Evolutionary conservation across 768 basidiomycete species (phyloP).

Genomic region (Boletus pseudopeckii): DNA sequence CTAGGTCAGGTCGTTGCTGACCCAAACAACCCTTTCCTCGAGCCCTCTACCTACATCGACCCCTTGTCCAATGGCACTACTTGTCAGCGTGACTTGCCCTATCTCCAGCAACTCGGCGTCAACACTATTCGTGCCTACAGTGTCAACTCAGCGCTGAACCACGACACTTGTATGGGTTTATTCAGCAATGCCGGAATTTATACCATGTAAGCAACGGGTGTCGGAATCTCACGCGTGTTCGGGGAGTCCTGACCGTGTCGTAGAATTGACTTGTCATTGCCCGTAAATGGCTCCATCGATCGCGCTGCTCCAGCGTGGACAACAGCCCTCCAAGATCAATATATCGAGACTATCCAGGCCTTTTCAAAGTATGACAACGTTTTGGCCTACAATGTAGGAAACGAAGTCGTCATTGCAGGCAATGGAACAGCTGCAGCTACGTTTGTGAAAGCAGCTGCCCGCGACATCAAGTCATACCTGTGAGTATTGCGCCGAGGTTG

Average conservation of each 20-base stretch:
- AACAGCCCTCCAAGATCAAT: constrained; percentile 74
- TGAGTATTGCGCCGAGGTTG: constrained; percentile 33
- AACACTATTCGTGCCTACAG: constrained; percentile 86
- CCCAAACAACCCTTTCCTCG: constrained; percentile 58
- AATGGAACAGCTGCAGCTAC: constrained; percentile 62
- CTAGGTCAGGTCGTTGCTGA: constrained; percentile 39
- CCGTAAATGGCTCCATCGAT: constrained; percentile 83
- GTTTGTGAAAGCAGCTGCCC: constrained; percentile 88
- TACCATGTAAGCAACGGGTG: constrained; percentile 60
- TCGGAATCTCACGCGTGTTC: not conserved
- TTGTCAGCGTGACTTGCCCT: constrained; percentile 78
- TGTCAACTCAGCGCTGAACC: constrained; percentile 78
- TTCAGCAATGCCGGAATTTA: constrained; percentile 83
- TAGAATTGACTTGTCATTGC: constrained; percentile 85
- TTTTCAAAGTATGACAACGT: constrained; percentile 90
- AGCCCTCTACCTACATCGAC: constrained; percentile 76
- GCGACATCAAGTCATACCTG: constrained; percentile 85
- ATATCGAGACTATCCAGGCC: constrained; percentile 70
- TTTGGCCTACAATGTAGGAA: constrained; percentile 86
- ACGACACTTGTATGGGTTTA: constrained; percentile 80
- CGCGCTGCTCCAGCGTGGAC: constrained; percentile 73
- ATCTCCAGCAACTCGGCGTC: constrained; percentile 69
- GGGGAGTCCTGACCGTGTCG: constrained; percentile 5
- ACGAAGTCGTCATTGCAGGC: constrained; percentile 63
- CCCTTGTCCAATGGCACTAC: constrained; percentile 64